These are phyloP conservation scores for Suillus clintonianus DNA, from an alignment of 768 basidiomycete genomes.

Conservation along the genomic window DNA sequence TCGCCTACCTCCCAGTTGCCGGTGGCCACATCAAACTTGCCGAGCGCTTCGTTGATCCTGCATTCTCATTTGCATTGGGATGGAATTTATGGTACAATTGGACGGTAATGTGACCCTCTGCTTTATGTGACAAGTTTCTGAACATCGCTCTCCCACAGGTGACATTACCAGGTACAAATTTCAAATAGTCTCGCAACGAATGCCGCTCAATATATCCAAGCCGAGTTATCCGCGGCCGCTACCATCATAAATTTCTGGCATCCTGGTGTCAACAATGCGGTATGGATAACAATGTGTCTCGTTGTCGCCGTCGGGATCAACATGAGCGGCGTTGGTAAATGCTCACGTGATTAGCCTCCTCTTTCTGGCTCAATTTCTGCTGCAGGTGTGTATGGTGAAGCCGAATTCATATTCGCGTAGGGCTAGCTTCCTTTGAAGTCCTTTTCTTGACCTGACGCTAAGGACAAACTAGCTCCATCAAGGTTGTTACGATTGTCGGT, in stretches of 20 bases:
- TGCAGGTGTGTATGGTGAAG: slow-evolving; percentile 44
- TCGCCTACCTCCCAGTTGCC: slow-evolving; percentile 43
- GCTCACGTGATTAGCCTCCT: neutral
- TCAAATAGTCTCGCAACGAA: neutral
- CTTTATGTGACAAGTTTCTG: neutral
- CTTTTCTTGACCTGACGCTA: neutral
- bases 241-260: slow-evolving; percentile 54
- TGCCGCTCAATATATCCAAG: slow-evolving; percentile 20
- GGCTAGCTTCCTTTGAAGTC: too few relatives aligned
- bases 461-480: slow-evolving; percentile 43
- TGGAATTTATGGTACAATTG: slow-evolving; percentile 47
- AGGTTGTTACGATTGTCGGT: slow-evolving; percentile 49
- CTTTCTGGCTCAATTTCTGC: neutral
- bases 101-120: slow-evolving; percentile 22
- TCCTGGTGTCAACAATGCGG: slow-evolving; percentile 39
- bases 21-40: slow-evolving; percentile 50
- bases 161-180: slow-evolving; percentile 25
- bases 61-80: slow-evolving; percentile 45
- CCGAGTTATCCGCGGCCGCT: slow-evolving; percentile 52
- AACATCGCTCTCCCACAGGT: slow-evolving; percentile 9
- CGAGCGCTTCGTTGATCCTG: slow-evolving; percentile 49
- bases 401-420: slow-evolving; percentile 50
- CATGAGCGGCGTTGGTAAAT: slow-evolving; percentile 39
- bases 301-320: slow-evolving; percentile 52
- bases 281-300: slow-evolving; percentile 55